Base-by-base conservation (phyloP, 192 early-diverging fungal species). In the Radiomyces spectabilis region DNA sequence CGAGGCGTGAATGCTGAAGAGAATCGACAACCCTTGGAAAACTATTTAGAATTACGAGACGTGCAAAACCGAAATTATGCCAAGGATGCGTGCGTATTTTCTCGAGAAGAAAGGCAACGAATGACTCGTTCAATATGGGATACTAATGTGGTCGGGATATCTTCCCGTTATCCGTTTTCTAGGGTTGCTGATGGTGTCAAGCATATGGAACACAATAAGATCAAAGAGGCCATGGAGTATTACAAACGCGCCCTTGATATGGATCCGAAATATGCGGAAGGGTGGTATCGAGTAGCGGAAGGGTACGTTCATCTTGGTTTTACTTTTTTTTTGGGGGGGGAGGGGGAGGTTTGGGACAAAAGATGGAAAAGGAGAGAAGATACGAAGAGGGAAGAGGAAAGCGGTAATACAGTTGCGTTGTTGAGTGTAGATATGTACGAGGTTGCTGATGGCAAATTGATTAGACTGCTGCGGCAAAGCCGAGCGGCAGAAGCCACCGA, bases 401-500 rank as follows among this genome's bases (percentile, higher is more conserved):
- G n/a, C n/a, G n/a, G n/a, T n/a, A n/a, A n/a, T n/a, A n/a, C n/a
- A n/a, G n/a, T n/a, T n/a, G n/a, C n/a, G n/a, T n/a, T n/a, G n/a
- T n/a, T n/a, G n/a, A n/a, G n/a, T n/a, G n/a, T n/a, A n/a, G n/a
- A n/a, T n/a, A n/a, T n/a, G n/a, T 10, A 16, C 15, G n/a, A n/a
- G n/a, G n/a, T n/a, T n/a, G n/a, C n/a, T n/a, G n/a, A n/a, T n/a
- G n/a, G n/a, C 42, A 19, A 43, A 43, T 43, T 10, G 6, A 15
- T 24, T 62, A 63, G 60, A 3, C 55, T 63, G 24, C 33, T 58
- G n/a, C 53, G 59, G 34, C 49, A 57, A 39, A 53, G 71, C 10
- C 68, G 74, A 15, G 66, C 45, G 19, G 70, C 69, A 3, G 84
- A 85, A 19, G 77, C 87, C 1, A 68, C 48, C 12, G 35, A 51